These are phyloP conservation scores for Nannochloropsis gaditana DNA, from an alignment of 108 stramenopile species.

Conservation along the genomic window DNA sequence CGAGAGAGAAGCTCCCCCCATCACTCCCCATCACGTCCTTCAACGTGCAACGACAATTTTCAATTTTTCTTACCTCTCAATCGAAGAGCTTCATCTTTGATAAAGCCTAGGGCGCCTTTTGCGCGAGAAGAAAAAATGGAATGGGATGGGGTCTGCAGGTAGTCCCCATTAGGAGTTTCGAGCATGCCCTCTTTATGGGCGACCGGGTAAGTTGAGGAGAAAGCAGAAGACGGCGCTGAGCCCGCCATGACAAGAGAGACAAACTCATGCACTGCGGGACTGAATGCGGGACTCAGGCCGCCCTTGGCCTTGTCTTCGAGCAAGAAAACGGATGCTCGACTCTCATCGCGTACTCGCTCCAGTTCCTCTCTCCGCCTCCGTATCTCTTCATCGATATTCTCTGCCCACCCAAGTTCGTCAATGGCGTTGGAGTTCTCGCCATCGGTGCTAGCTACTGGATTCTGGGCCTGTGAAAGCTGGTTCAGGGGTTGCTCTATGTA, in stretches of 20 bases:
- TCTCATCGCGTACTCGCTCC: neutral
- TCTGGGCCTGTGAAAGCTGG: neutral
- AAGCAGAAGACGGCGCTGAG: neutral
- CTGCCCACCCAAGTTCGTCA: neutral
- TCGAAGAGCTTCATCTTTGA: neutral
- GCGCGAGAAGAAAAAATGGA: neutral
- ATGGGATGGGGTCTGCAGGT: neutral
- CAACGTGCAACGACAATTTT: too few relatives aligned
- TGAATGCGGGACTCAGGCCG: slow-evolving; percentile 2
- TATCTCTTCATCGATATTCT: slow-evolving; percentile 17
- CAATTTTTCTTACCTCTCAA: neutral
- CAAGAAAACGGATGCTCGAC: neutral
- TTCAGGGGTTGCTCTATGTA: neutral
- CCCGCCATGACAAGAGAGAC: neutral
- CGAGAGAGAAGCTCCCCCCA: too few relatives aligned
- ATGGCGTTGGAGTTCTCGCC: neutral
- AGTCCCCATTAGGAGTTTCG: neutral
- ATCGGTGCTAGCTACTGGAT: neutral
- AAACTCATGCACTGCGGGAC: neutral
- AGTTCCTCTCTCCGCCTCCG: slow-evolving; percentile 1
- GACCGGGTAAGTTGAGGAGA: neutral
- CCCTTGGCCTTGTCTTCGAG: slow-evolving; percentile 1
- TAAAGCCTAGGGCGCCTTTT: neutral
- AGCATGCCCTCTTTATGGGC: neutral
- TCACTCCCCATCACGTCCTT: too few relatives aligned